phyloP scores from a whole-genome alignment of 257 asterid genomes.

The Nicotiana otophora region DNA sequence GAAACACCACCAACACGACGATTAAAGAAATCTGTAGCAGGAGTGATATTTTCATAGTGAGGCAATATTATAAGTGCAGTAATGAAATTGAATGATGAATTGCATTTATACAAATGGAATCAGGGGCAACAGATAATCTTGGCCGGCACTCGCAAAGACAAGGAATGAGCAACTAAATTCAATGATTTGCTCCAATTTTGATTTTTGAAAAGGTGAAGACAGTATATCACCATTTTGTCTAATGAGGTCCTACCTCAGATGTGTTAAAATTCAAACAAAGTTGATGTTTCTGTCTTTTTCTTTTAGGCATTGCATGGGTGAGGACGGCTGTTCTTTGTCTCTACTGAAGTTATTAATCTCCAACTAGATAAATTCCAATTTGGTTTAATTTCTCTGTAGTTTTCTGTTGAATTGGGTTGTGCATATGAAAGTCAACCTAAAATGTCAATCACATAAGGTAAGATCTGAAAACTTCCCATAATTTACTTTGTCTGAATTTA shows the following conservation, averaged over 20 bases:
- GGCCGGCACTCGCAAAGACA: background rate
- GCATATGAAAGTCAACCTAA: background rate
- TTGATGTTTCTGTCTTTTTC: background rate
- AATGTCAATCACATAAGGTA: background rate
- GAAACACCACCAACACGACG: background rate
- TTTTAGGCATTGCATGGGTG: background rate
- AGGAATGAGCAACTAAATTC: background rate
- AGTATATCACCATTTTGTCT: background rate
- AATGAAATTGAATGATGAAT: background rate
- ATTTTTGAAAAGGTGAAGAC: background rate
- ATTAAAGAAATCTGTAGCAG: background rate
- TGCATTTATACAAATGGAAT: background rate
- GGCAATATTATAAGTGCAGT: background rate
- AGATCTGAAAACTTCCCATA: background rate
- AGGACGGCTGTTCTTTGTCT: background rate
- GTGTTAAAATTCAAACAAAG: background rate
- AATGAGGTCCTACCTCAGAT: background rate
- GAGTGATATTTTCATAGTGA: background rate
- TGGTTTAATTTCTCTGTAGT: background rate
- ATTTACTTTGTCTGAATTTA: background rate
- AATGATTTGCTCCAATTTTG: background rate
- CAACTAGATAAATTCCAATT: background rate
- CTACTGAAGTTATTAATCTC: background rate
- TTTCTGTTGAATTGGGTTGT: background rate
- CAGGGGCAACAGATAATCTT: background rate